phyloP scores from a whole-genome alignment of 768 basidiomycete genomes.

The Antrodiella citrinella region DNA sequence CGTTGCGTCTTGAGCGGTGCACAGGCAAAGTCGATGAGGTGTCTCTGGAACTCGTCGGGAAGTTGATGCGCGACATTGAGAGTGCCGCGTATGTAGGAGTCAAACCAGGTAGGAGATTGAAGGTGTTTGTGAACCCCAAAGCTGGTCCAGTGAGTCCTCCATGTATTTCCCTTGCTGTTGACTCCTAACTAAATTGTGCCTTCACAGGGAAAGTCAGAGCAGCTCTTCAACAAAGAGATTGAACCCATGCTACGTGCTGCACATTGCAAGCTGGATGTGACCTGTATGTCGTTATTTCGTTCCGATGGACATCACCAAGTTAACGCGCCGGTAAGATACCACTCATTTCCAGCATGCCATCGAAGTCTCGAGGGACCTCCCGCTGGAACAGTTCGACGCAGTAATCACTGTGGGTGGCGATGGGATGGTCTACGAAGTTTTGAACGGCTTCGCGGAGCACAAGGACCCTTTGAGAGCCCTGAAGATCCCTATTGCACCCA shows the following conservation, averaged over 20 bases:
- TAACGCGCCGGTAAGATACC: conserved; percentile 46
- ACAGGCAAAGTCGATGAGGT: neutral
- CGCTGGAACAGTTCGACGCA: conserved; percentile 55
- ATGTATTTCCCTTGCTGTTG: neutral
- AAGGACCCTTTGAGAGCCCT: conserved; percentile 52
- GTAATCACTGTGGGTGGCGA: conserved; percentile 76
- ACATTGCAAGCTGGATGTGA: conserved; percentile 51
- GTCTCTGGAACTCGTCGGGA: conserved; percentile 4
- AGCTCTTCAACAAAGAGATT: conserved; percentile 47
- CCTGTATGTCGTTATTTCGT: conserved; percentile 55
- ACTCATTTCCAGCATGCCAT: conserved; percentile 54
- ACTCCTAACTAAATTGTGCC: too few relatives aligned
- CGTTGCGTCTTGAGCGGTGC: conserved; percentile 24
- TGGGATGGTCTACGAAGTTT: conserved; percentile 73
- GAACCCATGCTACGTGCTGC: conserved; percentile 70
- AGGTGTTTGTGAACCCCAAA: conserved; percentile 71
- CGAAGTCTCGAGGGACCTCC: conserved; percentile 50
- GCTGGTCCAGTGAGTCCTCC: conserved; percentile 58
- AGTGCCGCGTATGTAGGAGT: conserved; percentile 29
- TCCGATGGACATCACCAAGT: conserved; percentile 1
- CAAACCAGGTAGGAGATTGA: conserved; percentile 47
- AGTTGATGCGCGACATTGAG: neutral
- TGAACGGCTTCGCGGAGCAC: conserved; percentile 76
- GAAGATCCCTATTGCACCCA: conserved; percentile 60
- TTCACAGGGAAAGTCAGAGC: conserved; percentile 50